Percentiles rank a stretch among this genome's conserved stretches.
phyloP scores from a whole-genome alignment of 2,329 filamentous ascomycete species.

The Cladosporium sp. region DNA sequence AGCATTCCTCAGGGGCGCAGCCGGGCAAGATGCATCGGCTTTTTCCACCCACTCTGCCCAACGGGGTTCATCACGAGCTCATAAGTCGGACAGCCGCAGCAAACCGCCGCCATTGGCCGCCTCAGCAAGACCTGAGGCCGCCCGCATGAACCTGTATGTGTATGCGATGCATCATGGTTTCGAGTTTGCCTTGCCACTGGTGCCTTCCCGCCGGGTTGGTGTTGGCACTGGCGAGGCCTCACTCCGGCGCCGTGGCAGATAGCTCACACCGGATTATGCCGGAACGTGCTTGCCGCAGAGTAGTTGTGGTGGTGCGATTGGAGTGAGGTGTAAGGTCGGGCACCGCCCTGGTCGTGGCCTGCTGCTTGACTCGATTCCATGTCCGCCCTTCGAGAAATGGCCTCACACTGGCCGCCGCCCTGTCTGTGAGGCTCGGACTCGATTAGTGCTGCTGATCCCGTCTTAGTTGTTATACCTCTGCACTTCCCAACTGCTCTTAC shows the following conservation, averaged over 20 bases:
- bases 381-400: slow-evolving; percentile 4
- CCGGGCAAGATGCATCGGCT: not conserved
- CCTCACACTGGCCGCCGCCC: slow-evolving; percentile 3
- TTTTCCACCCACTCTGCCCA: not conserved
- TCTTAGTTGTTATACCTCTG: not conserved
- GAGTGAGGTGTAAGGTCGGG: not conserved
- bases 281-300: not conserved
- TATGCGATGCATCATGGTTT: not conserved
- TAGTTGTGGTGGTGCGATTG: too few relatives aligned
- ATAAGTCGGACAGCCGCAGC: not conserved
- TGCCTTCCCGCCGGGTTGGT: slow-evolving; percentile 8
- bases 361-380: slow-evolving; percentile 2
- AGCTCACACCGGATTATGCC: not conserved
- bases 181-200: slow-evolving; percentile 7
- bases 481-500: slow-evolving; percentile 1
- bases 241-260: not conserved
- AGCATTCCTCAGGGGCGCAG: slow-evolving; percentile 1
- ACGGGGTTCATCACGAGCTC: slow-evolving; percentile 1
- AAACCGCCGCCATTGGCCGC: not conserved
- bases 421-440: not conserved
- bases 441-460: not conserved
- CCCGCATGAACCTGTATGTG: slow-evolving; percentile 7
- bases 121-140: not conserved
- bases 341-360: not conserved
- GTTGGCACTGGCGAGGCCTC: not conserved